Percentiles rank a stretch among this genome's conserved stretches.
Conservation (phyloP, 768 basidiomycete species). For the Russula sp. region DNA sequence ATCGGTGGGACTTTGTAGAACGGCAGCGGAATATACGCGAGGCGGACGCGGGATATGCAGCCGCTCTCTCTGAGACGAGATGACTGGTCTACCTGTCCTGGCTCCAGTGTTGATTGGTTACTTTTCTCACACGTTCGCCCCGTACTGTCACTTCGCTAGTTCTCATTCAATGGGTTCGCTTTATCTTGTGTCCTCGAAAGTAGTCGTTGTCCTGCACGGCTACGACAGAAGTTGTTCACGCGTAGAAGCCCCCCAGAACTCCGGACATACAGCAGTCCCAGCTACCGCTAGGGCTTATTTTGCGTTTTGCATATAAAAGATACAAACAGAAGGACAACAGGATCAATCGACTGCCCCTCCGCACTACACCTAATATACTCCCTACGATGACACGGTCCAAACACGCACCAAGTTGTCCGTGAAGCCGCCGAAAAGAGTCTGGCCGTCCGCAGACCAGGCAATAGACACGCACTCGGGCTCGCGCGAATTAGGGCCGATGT, state of each 20-base stretch:
- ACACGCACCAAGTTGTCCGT: slow-evolving; percentile 91
- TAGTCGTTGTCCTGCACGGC: not conserved
- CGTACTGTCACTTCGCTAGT: too few species aligned
- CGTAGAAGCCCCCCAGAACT: too few species aligned
- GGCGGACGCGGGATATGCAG: slow-evolving; percentile 26
- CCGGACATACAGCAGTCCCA: not conserved
- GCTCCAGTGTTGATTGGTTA: not conserved
- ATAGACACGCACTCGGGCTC: slow-evolving; percentile 93
- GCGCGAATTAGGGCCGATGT: slow-evolving; percentile 60
- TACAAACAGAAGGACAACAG: slow-evolving; percentile 22
- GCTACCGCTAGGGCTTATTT: slow-evolving; percentile 19
- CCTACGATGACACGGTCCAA: slow-evolving; percentile 69
- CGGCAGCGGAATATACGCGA: slow-evolving; percentile 58
- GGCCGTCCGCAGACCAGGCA: slow-evolving; percentile 97
- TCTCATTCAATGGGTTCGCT: too few species aligned
- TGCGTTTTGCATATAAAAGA: slow-evolving; percentile 21
- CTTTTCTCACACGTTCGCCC: not conserved
- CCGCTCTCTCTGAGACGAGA: not conserved
- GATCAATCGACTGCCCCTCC: slow-evolving; percentile 8
- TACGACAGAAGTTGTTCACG: not conserved
- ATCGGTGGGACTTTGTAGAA: slow-evolving; percentile 63
- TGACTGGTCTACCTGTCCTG: not conserved
- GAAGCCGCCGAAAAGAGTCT: slow-evolving; percentile 95
- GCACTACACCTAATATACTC: slow-evolving; percentile 18
- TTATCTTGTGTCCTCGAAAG: not conserved